These are phyloP conservation scores for Nakataea oryzae DNA, from an alignment of 2,329 filamentous ascomycete species.

Conservation along the genomic window DNA sequence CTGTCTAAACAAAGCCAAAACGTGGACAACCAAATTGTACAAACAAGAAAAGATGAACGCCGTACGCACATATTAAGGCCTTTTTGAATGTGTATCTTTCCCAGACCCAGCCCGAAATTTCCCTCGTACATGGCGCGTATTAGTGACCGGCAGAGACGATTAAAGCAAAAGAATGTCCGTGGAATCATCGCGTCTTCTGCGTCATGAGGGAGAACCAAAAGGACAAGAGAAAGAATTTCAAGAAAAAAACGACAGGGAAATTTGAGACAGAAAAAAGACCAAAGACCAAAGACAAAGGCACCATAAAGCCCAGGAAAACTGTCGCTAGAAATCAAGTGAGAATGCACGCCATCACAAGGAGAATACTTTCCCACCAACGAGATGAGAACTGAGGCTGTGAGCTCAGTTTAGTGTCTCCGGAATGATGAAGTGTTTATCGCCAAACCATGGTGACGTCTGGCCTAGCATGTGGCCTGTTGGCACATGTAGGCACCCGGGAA, in stretches of 20 bases:
- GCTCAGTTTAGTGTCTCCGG: background rate
- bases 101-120: background rate
- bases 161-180: conserved; percentile 4
- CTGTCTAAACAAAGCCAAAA: background rate
- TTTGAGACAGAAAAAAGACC: background rate
- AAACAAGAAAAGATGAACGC: background rate
- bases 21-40: background rate
- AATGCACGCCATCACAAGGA: background rate
- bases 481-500: background rate
- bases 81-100: background rate
- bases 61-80: background rate
- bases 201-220: background rate
- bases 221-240: conserved; percentile 2
- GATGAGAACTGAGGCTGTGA: background rate
- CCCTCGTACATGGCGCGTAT: background rate
- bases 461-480: background rate
- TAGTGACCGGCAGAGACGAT: background rate
- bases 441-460: background rate
- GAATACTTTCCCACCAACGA: background rate
- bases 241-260: background rate
- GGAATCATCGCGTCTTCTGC: conserved; percentile 2
- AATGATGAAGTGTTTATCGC: background rate
- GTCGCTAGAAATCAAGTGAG: background rate
- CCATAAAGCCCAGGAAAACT: background rate
- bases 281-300: background rate